These are phyloP conservation scores for Lithocarpus polystachyus DNA, from an alignment of 306 rosid species.

Conservation along the genomic window DNA sequence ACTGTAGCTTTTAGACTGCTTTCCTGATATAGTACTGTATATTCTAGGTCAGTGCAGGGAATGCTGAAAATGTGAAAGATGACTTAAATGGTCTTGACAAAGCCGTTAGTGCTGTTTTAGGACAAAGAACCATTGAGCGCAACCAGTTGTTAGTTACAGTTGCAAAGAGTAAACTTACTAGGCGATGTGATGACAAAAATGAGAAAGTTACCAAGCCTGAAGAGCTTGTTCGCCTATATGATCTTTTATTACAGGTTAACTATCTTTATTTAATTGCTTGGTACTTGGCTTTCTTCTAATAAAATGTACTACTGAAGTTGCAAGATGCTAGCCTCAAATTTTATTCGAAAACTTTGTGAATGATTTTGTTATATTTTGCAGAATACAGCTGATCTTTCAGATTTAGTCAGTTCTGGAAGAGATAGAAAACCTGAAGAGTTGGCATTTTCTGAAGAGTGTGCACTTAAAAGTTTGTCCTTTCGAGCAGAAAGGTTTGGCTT, in stretches of 20 bases:
- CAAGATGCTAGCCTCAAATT: slow-evolving; percentile 9
- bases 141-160: slow-evolving; percentile 78
- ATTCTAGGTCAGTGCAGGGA: slow-evolving; percentile 79
- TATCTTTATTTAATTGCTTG: slow-evolving; percentile 11
- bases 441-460: too few relatives aligned
- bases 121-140: slow-evolving; percentile 93
- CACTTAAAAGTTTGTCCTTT: too few relatives aligned
- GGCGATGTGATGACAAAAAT: slow-evolving; percentile 73
- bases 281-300: slow-evolving; percentile 1
- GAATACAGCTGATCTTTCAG: too few relatives aligned
- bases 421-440: too few relatives aligned
- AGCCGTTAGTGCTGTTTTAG: slow-evolving; percentile 92
- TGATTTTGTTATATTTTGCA: too few relatives aligned
- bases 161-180: slow-evolving; percentile 82
- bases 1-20: neutral
- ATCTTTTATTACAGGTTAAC: slow-evolving; percentile 81
- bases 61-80: slow-evolving; percentile 80
- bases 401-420: too few relatives aligned
- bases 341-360: slow-evolving; percentile 22
- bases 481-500: too few relatives aligned
- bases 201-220: slow-evolving; percentile 98
- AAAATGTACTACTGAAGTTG: slow-evolving; percentile 5
- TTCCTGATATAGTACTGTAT: slow-evolving; percentile 21
- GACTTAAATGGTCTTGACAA: slow-evolving; percentile 93
- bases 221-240: slow-evolving; percentile 94